Conservation (phyloP, 192 early-diverging fungal species). For the Rhizoclosmatium globosum region DNA sequence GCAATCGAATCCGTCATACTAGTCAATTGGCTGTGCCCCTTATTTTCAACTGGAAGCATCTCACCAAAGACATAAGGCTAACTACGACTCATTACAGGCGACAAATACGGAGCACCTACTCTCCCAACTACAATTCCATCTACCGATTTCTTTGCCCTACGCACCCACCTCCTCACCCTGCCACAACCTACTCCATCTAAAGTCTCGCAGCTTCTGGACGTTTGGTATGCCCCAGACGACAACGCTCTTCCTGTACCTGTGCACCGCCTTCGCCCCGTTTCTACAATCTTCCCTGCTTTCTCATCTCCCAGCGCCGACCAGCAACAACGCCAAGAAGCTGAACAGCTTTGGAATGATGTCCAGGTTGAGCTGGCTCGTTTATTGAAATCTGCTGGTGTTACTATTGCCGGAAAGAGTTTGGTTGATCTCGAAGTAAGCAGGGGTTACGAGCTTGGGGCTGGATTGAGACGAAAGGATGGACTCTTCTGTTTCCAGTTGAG, state of each 20-base stretch:
- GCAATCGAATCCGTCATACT: not conserved
- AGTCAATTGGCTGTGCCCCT: not conserved
- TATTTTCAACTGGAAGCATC: not conserved
- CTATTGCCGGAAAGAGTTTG: conserved; percentile 8
- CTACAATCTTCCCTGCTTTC: conserved; percentile 32
- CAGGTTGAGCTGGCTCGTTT: not conserved
- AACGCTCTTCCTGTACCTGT: conserved; percentile 20
- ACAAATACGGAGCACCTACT: conserved; percentile 34
- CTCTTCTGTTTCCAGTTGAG: conserved; percentile 41
- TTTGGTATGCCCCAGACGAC: conserved; percentile 36
- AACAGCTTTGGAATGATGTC: conserved; percentile 10
- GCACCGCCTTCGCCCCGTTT: conserved; percentile 22
- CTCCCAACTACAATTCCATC: conserved; percentile 15
- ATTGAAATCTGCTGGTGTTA: conserved; percentile 8
- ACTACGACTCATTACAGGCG: conserved; percentile 12
- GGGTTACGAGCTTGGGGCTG: conserved; percentile 13
- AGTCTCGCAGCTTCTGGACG: conserved; percentile 26
- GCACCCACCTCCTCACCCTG: conserved; percentile 1
- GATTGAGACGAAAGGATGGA: conserved; percentile 4
- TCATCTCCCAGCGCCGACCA: not conserved
- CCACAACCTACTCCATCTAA: not conserved
- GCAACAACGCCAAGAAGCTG: conserved; percentile 16
- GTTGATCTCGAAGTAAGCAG: not conserved
- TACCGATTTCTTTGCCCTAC: conserved; percentile 18
- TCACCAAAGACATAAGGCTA: not conserved